These are phyloP conservation scores for Paraphoma chrysanthemicola DNA, from an alignment of 2,329 filamentous ascomycete genomes.

Conservation along the genomic window DNA sequence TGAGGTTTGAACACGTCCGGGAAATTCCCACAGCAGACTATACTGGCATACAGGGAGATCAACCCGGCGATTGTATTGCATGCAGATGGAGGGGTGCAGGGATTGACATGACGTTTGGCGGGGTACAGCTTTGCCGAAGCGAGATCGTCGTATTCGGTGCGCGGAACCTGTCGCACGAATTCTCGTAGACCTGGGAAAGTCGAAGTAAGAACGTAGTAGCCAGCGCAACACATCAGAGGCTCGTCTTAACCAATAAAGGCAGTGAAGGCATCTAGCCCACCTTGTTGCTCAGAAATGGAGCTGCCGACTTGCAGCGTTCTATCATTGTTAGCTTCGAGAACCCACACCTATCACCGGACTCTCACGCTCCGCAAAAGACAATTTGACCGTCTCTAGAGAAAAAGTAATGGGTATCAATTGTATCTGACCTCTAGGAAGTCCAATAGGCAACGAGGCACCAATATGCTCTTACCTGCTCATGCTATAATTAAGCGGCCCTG, in stretches of 20 bases:
- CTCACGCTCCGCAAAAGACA: neutral
- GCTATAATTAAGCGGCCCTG: conserved; percentile 21
- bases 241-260: no score
- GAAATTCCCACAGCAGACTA: neutral
- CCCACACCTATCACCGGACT: no score
- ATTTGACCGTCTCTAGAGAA: neutral
- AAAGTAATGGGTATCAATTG: conserved; percentile 1
- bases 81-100: neutral
- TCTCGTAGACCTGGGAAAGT: no score
- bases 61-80: neutral
- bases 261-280: no score
- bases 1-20: neutral
- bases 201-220: no score
- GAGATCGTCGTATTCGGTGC: neutral
- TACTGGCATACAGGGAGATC: conserved; percentile 2
- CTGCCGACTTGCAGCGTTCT: no score
- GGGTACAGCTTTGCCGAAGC: conserved; percentile 15
- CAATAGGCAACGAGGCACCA: neutral
- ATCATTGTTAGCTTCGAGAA: no score
- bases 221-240: no score
- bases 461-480: neutral
- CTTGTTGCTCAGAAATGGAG: no score
- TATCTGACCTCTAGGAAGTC: neutral
- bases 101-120: conserved; percentile 25
- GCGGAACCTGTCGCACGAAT: no score